Base-by-base conservation (phyloP, 108 stramenopile species). In the Nitzschia palea region DNA sequence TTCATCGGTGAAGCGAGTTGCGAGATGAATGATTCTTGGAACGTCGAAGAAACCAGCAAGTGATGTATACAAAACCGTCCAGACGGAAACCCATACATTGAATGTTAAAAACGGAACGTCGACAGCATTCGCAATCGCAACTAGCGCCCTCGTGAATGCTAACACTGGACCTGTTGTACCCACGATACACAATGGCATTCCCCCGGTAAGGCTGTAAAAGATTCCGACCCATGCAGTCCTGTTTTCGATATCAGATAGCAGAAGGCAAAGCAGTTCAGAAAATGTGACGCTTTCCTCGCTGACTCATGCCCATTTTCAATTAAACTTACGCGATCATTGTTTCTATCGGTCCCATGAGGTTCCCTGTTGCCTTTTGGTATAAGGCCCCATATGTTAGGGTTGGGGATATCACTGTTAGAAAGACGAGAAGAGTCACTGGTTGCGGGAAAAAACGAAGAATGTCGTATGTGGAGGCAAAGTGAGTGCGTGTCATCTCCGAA, bases 321-420 rank as follows among this genome's bases (percentile, higher is more conserved):
- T n/a, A n/a, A n/a, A n/a, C n/a, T n/a, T n/a, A n/a, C 26, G 78
- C 81, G 3, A 68, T 26, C 22, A 83, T 76, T 18, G 71, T 79
- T 48, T 83, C 81, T 18, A 76, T 51, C 25, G 75, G 62, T 8
- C 91, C 91, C 26, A 95, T 83, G 3, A 51, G 52, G 43, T 86
- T 85, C 37, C 57, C 62, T 0, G 93, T 91, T 14, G 76, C 71
- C 60, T 77, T 70, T 5, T 65, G 70, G 35, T 82, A 82, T n/a
- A 71, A 44, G 15, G 81, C 81, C 17, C 81, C 75, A 6, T 50
- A 33, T 12, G 55, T 82, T 15, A 95, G 56, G 5, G 91, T 85
- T 10, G 94, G 94, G 30, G 88, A 67, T 28, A 95, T 78, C 57
- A 80, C 84, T 45, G 94, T 80, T 54, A 93, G 85, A 76, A 81